phyloP scores from a whole-genome alignment of 352 stramenopile species.

The Phytopythium aichiense region DNA sequence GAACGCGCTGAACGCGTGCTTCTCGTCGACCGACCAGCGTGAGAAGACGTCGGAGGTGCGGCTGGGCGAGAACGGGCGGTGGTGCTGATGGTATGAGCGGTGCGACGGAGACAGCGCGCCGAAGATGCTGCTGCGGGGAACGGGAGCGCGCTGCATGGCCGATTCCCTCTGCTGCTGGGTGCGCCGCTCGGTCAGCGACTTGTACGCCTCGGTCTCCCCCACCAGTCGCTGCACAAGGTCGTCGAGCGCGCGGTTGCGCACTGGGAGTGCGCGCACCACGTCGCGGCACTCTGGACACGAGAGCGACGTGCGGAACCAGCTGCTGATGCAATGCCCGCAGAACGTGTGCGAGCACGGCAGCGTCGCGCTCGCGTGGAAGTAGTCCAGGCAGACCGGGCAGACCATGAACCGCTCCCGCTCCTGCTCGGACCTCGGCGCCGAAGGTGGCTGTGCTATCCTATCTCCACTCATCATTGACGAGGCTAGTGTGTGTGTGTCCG shows the following conservation, averaged over 20 bases:
- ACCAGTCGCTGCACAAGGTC: conserved; percentile 69
- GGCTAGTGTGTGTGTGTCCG: not conserved
- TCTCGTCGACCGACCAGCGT: conserved; percentile 45
- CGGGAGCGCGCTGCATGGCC: not conserved
- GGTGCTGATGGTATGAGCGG: not conserved
- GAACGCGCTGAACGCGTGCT: conserved; percentile 37
- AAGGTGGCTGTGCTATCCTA: conserved; percentile 18
- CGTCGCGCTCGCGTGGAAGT: conserved; percentile 72
- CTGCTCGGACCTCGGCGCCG: conserved; percentile 5
- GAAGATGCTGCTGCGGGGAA: not conserved
- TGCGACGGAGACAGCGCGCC: conserved; percentile 5
- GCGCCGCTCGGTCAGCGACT: conserved; percentile 33
- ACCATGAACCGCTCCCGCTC: conserved; percentile 72
- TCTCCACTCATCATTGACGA: conserved; percentile 1
- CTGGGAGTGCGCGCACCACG: conserved; percentile 54
- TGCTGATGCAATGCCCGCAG: conserved; percentile 71
- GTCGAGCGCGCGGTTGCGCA: conserved; percentile 79
- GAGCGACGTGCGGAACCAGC: conserved; percentile 73
- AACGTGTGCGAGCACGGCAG: conserved; percentile 84
- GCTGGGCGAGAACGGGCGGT: conserved; percentile 2
- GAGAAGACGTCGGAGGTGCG: conserved; percentile 46
- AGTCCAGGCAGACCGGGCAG: conserved; percentile 81
- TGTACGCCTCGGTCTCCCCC: conserved; percentile 59
- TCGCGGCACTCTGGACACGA: conserved; percentile 77
- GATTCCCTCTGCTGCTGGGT: conserved; percentile 10